These are phyloP conservation scores for Exutisphaerella laricina DNA, from an alignment of 2,329 filamentous ascomycete species.

Conservation along the genomic window DNA sequence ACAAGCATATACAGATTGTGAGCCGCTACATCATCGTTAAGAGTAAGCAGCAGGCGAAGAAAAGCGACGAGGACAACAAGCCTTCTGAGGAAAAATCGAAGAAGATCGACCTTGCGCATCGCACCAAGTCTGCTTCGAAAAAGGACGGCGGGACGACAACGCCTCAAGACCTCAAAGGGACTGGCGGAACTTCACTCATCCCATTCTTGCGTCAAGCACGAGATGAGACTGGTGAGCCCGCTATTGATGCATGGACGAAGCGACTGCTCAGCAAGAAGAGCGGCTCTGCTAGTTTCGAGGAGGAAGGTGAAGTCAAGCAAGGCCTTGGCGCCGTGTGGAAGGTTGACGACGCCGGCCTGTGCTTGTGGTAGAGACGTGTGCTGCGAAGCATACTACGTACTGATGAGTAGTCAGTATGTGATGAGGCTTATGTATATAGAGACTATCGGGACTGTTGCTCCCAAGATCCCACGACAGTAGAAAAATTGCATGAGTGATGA, in stretches of 20 bases:
- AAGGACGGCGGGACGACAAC: conserved; percentile 40
- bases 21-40: conserved; percentile 92
- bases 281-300: conserved; percentile 7
- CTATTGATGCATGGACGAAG: conserved; percentile 63
- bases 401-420: too few relatives aligned
- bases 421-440: too few relatives aligned
- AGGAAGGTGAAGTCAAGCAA: conserved; percentile 34
- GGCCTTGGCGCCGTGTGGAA: conserved; percentile 83
- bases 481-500: too few relatives aligned
- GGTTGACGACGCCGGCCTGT: conserved; percentile 65
- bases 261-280: conserved; percentile 51
- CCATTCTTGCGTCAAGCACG: conserved; percentile 94
- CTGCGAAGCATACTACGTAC: conserved; percentile 19
- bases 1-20: conserved; percentile 95
- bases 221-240: conserved; percentile 91
- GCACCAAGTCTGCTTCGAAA: conserved; percentile 22
- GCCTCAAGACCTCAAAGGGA: conserved; percentile 76
- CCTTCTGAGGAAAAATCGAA: conserved; percentile 37
- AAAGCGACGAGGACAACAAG: conserved; percentile 28
- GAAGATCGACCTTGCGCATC: conserved; percentile 34
- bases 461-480: conserved; percentile 2
- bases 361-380: conserved; percentile 34
- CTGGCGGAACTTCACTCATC: conserved; percentile 88
- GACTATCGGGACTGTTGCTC: too few relatives aligned
- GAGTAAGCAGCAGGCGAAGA: conserved; percentile 62